Conservation (phyloP, 768 basidiomycete species). For the Trametes cubensis region DNA sequence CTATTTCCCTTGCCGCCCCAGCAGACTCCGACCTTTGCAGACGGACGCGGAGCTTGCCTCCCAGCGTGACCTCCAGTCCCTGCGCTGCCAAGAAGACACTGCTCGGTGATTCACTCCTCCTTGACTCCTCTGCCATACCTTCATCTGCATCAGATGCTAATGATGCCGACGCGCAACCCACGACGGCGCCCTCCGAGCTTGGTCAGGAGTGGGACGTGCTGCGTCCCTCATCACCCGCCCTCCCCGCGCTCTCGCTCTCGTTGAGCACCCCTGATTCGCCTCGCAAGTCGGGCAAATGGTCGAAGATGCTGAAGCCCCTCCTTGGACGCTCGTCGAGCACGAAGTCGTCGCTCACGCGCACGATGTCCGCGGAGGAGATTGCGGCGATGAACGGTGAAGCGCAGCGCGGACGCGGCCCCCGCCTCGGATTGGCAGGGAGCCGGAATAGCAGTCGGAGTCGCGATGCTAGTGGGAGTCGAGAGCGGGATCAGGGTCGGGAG, state of each 20-base stretch:
- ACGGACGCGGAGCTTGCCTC: slow-evolving; percentile 22
- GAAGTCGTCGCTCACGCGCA: slow-evolving; percentile 23
- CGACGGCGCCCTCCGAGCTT: slow-evolving; percentile 18
- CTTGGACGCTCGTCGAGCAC: slow-evolving; percentile 20
- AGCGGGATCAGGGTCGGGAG: slow-evolving; percentile 10
- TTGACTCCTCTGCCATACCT: slow-evolving; percentile 11
- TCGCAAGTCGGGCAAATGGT: slow-evolving; percentile 22
- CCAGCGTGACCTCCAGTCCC: slow-evolving; percentile 25
- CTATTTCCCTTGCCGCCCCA: slow-evolving; percentile 30
- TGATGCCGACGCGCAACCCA: slow-evolving; percentile 9
- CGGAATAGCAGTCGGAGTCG: slow-evolving; percentile 25
- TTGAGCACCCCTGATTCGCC: slow-evolving; percentile 18
- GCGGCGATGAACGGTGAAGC: slow-evolving; percentile 13
- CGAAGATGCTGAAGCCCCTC: slow-evolving; percentile 42
- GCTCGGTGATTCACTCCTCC: slow-evolving; percentile 6
- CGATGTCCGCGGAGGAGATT: slow-evolving; percentile 12
- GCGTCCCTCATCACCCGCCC: slow-evolving; percentile 19
- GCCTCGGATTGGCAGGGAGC: slow-evolving; percentile 15
- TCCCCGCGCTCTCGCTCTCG: slow-evolving; percentile 19
- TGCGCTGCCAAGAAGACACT: slow-evolving; percentile 6
- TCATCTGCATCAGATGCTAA: slow-evolving; percentile 17
- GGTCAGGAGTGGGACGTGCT: slow-evolving; percentile 27
- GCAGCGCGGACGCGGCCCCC: slow-evolving; percentile 30
- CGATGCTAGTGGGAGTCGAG: slow-evolving; percentile 19
- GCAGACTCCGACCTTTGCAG: slow-evolving; percentile 28